Evolutionary conservation across 345 rosid species (phyloP), one percentile per base, ranked within the genome.

Genomic region (Brassica cretica): DNA sequence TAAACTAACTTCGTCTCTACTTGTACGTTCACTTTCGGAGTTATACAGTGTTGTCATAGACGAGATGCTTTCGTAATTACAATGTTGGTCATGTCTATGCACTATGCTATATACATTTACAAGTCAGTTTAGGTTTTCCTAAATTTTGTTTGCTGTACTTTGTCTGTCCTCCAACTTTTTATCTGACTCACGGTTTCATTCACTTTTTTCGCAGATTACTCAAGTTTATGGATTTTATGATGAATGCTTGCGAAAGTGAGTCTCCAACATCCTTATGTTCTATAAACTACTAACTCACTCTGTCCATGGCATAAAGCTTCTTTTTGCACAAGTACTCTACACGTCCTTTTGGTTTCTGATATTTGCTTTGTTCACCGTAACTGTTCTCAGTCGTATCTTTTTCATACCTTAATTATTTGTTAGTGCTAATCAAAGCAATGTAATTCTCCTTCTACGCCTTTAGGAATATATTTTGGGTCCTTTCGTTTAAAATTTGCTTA

Each of bases 221-320:
- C 99, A 95, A 79, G 99, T 95, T 81, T 95, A 95, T 84, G 99
- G 99, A 66, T 95, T 95, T 83, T 95, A 95, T 75, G 99, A 95
- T 60, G 99, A 95, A 83, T 95, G 99, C 71, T 88, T 95, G 70
- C 85, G 99, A 74, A 95, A 95, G 99, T 95, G 83, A 93, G 99
- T 93, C 82, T 82, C 81, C 77, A 14, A 58, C 30, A 64, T 46
- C 30, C 15, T 35, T 69, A 37, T 68, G 5, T 29, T 27, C 6
- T 33, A 11, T 2, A 44, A 44, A 44, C 55, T 65, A 35, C 12
- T 41, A 39, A 65, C 62, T 29, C 21, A 2, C 62, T 56, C 8
- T 41, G 6, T 69, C 64, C 63, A 64, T 69, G 56, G 41, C 46
- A 12, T 68, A 51, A 16, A 29, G 19, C 62, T 25, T 24, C 53